phyloP scores from a whole-genome alignment of 768 basidiomycete genomes.

The Naganishia antarctica region DNA sequence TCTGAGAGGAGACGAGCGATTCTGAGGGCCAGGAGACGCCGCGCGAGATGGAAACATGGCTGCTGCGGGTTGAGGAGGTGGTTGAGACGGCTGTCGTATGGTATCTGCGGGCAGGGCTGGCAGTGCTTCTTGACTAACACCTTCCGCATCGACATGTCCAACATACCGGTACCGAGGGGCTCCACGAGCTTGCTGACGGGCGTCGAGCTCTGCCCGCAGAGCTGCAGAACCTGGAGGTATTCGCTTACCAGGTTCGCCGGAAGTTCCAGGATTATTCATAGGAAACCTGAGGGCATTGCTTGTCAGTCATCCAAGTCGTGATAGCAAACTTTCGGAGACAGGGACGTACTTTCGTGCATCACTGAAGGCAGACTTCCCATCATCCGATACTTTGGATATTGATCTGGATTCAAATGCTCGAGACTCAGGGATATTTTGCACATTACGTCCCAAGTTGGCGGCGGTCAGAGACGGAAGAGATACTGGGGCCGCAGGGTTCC shows the following conservation, averaged over 20 bases:
- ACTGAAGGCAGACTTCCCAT: neutral
- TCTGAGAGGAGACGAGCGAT: too few species aligned
- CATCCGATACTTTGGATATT: conserved; percentile 2
- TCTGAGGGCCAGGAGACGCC: too few species aligned
- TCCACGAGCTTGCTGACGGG: conserved; percentile 12
- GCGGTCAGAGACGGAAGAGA: conserved; percentile 8
- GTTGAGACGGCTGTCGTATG: too few species aligned
- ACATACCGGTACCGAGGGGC: conserved; percentile 12
- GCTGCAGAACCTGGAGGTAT: conserved; percentile 9
- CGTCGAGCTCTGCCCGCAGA: conserved; percentile 4
- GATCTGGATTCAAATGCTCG: neutral
- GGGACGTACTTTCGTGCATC: conserved; percentile 3
- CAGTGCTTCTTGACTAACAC: neutral
- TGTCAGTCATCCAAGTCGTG: neutral
- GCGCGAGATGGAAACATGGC: too few species aligned
- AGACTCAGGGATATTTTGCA: neutral
- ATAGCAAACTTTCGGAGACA: neutral
- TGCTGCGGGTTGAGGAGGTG: neutral
- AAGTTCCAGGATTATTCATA: neutral
- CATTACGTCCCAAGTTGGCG: neutral
- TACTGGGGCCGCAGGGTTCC: neutral
- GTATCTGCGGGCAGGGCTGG: neutral
- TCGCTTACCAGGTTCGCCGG: neutral
- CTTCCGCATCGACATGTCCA: conserved; percentile 1
- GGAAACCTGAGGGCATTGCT: neutral